These are phyloP conservation scores for Orbilia javanica DNA, from an alignment of 2,329 filamentous ascomycete genomes.

Conservation along the genomic window DNA sequence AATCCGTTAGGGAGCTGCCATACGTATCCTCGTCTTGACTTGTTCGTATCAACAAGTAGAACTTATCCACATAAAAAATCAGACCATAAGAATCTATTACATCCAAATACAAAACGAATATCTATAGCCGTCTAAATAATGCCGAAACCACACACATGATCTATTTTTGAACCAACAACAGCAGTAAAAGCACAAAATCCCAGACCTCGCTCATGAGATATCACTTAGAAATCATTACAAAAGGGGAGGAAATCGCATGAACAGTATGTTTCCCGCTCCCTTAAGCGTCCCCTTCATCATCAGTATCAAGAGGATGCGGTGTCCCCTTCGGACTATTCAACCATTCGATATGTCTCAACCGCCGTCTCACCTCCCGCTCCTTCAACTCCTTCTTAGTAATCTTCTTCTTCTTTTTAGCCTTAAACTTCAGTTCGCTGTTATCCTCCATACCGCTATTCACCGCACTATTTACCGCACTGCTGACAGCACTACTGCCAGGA, in stretches of 20 bases:
- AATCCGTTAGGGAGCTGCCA: no score
- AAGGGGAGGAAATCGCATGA: no score
- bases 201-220: neutral
- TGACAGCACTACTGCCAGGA: slow-evolving; percentile 71
- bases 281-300: slow-evolving; percentile 60
- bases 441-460: slow-evolving; percentile 80
- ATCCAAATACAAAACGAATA: neutral
- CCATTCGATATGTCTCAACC: slow-evolving; percentile 87
- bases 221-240: neutral
- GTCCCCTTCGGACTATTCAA: slow-evolving; percentile 83
- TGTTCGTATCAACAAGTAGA: no score
- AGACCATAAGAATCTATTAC: neutral
- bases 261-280: neutral
- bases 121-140: slow-evolving; percentile 3
- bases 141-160: neutral
- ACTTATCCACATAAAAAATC: neutral
- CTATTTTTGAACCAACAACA: neutral
- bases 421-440: slow-evolving; percentile 79
- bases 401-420: slow-evolving; percentile 93
- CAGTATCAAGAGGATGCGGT: slow-evolving; percentile 61
- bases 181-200: neutral
- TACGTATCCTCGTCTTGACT: no score
- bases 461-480: slow-evolving; percentile 79
- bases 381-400: slow-evolving; percentile 96
- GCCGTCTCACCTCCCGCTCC: slow-evolving; percentile 87